Percentiles rank a stretch among this genome's conserved stretches.
Conservation (phyloP, 2,329 filamentous ascomycete genomes). For the Fusarium nisikadoi region DNA sequence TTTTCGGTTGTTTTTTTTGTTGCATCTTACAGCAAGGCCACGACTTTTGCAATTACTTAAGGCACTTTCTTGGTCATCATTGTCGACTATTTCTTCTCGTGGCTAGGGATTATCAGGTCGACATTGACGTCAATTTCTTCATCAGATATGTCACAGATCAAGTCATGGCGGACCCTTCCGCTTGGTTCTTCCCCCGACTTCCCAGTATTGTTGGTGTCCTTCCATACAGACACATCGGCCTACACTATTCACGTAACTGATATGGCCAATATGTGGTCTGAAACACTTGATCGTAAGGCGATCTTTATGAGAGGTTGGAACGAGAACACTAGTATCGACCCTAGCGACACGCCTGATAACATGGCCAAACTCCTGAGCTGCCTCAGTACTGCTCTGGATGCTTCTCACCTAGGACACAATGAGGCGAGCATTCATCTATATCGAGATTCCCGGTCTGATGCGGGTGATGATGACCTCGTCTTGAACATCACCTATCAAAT, state of each 20-base stretch:
- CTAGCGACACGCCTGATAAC: conserved; percentile 74
- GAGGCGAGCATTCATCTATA: conserved; percentile 58
- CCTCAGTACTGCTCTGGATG: conserved; percentile 64
- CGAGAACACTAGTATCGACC: conserved; percentile 77
- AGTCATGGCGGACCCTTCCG: conserved; percentile 61
- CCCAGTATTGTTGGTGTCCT: conserved; percentile 73
- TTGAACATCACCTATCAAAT: conserved; percentile 69
- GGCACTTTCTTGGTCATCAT: neutral
- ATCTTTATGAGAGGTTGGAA: conserved; percentile 71
- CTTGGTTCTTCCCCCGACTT: conserved; percentile 53
- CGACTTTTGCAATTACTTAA: neutral
- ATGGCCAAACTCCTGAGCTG: conserved; percentile 74
- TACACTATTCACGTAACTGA: conserved; percentile 78
- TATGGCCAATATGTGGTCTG: conserved; percentile 77
- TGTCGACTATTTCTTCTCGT: neutral
- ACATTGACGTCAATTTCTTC: neutral
- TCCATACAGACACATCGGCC: conserved; percentile 61
- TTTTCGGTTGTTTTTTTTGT: neutral
- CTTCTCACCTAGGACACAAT: conserved; percentile 55
- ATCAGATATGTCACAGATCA: conserved; percentile 46
- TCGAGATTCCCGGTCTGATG: conserved; percentile 46
- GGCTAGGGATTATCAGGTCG: neutral
- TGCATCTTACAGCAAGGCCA: neutral
- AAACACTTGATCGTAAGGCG: conserved; percentile 68
- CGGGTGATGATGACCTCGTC: conserved; percentile 55